These are phyloP conservation scores for Thelephora aurantiotincta DNA, from an alignment of 768 basidiomycete genomes.

Conservation along the genomic window DNA sequence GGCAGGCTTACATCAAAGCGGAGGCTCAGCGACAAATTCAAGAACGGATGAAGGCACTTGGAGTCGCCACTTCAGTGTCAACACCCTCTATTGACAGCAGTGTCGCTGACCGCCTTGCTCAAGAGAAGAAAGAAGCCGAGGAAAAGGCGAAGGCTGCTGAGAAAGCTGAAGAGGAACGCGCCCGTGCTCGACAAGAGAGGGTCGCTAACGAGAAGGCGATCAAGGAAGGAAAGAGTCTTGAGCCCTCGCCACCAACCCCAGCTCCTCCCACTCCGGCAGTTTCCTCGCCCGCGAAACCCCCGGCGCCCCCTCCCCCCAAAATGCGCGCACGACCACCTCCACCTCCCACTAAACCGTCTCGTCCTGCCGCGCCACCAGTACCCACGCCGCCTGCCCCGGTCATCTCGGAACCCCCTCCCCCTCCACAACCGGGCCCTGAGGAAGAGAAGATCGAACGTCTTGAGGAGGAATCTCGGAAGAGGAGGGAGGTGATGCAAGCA, in stretches of 20 bases:
- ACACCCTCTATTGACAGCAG: slow-evolving; percentile 51
- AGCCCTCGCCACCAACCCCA: slow-evolving; percentile 13
- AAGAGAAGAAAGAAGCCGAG: slow-evolving; percentile 86
- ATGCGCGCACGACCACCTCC: slow-evolving; percentile 15
- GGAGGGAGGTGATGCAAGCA: slow-evolving; percentile 57
- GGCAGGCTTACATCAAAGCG: slow-evolving; percentile 59
- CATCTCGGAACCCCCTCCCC: slow-evolving; percentile 23
- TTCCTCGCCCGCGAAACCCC: slow-evolving; percentile 26
- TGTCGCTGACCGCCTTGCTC: slow-evolving; percentile 73
- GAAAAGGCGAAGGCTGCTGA: slow-evolving; percentile 72
- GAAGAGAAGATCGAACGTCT: slow-evolving; percentile 56
- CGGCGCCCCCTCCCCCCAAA: slow-evolving; percentile 17
- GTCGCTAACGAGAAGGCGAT: slow-evolving; percentile 62
- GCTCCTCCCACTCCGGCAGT: slow-evolving; percentile 22
- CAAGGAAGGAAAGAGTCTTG: slow-evolving; percentile 27
- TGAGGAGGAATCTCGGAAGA: slow-evolving; percentile 59
- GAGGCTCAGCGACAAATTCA: slow-evolving; percentile 75
- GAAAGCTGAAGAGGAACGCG: slow-evolving; percentile 67
- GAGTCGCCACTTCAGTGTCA: slow-evolving; percentile 37
- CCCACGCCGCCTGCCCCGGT: slow-evolving; percentile 23
- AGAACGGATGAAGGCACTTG: slow-evolving; percentile 75
- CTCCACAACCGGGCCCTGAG: slow-evolving; percentile 55
- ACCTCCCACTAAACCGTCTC: slow-evolving; percentile 10
- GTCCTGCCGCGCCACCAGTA: slow-evolving; percentile 18
- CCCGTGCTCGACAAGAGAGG: slow-evolving; percentile 53